Evolutionary conservation across 2,329 filamentous ascomycete species (phyloP), one percentile per base, ranked within the genome.

Genomic region (Leptosphaerulina australis): DNA sequence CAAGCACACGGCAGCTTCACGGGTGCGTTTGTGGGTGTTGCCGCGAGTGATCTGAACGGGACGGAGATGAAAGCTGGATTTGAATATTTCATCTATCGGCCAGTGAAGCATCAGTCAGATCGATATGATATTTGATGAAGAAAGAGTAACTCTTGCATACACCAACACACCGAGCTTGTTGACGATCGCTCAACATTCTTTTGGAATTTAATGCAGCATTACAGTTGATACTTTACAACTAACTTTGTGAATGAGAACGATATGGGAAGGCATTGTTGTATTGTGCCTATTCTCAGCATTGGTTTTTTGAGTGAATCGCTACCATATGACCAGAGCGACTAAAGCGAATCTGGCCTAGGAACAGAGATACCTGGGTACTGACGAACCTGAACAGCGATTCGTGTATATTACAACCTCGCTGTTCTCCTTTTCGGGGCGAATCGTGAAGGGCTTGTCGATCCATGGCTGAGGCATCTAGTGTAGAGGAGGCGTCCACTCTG

Each of bases 1-100:
- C 77, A 80, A 53, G 77, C 73, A 2, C 82, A 86, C 55, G 83
- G 83, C 1, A 86, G 83, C 64, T 87, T 86, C 55, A 86, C 83
- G 0, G 83, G 83, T 0, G 81, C 83, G 2, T 72, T 72, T 54
- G 68, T 71, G 7, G 69, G 69, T 21, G 36, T 72, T 26, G 69
- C 69, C 10, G 63, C 62, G n/a, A 67, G 62, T 39, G 69, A 72
- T 50, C 15, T 70, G 20, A 67, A 72, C 50, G 68, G 66, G 11
- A 55, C 58, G 14, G 64, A 56, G 38, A 55, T 50, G 48, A 58
- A 52, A 43, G 69, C 68, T 3, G 50, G 45, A 11, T 72, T 72
- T 40, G 67, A 70, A 21, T 69, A 69, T 31, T 67, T 72, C n/a
- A 21, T 56, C 2, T 72, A 72, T 40, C 53, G 59, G 14, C 69